Evolutionary conservation across 257 asterid genomes (phyloP), one percentile per base, ranked within the genome.

Genomic region (Anisodus tanguticus): DNA sequence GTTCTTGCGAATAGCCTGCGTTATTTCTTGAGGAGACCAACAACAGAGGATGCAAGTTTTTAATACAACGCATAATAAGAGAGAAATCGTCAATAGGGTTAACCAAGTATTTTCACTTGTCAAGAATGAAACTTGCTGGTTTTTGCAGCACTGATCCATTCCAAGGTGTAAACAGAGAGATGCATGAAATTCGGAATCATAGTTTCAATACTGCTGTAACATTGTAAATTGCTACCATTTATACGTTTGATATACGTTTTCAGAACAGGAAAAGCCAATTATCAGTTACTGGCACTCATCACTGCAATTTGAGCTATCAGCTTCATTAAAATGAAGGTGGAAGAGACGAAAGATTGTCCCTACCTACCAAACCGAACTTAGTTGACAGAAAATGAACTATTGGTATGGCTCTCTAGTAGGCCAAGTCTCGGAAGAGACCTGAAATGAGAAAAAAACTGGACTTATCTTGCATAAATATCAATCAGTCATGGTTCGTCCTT

Each of bases 41-140:
- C 86, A 84, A 96, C 98, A 8, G 98, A 95, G 66, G 99, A 96
- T 66, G 88, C 93, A 6, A 97, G 99, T 82, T 97, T 97, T 88
- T 97, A 96, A 92, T 51, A 7, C 12, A 51, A 22, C 11, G 81
- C 45, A 8, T 43, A 49, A 74, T 37, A 76, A 74, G 47, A 51
- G 59, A 26, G 63, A 51, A 49, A 13, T 76, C 9, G 3, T 76
- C 81, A 51, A 74, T 6, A 10, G 80, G 60, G 45, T 74, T 74
- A 74, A 22, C 80, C 11, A 19, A 47, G 59, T 3, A 47, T 41
- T 72, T 72, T 19, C 59, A 74, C 11, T 47, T 47, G 6, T 22
- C 45, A 76, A 26, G 81, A 76, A 22, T 3, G 19, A 74, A 0
- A 57, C 62, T 74, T 19, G 62, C 45, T 74, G 37, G 11, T 49